Evolutionary conservation across 495 filamentous ascomycete genomes (phyloP), one percentile per base, ranked within the genome.

Genomic region (Astrocystis sublimbata): DNA sequence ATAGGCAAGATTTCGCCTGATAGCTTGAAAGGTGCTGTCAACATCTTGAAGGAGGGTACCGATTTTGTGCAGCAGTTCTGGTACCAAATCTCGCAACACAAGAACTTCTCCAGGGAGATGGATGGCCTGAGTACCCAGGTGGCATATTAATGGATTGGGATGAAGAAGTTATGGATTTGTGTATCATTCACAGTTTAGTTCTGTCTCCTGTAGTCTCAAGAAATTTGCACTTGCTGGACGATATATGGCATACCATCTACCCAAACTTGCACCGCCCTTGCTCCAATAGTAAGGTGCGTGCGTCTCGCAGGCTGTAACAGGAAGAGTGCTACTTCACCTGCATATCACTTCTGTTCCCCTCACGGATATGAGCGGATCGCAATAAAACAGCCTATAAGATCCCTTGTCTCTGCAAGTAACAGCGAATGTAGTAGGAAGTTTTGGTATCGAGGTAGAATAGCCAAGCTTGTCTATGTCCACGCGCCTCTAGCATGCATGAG

Each of bases 81-180:
- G 52, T 89, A 81, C 70, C 79, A 83, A 19, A 84, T 93, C 60
- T 84, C 87, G 21, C 79, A 81, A 68, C 90, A 93, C 61, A 78
- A 84, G 55, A 88, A 89, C 65, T 93, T 85, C 76, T 75, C 87
- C 46, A 74, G 90, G 26, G 90, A 93, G 81, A 43, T 90, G 76
- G 84, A 89, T 68, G 90, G 90, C 0, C 73, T 92, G 63, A 75
- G 75, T 43, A 63, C 36, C 19, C 65, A 75, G 70, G 76, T 83
- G 53, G 79, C 79, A 6, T 81, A 78, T 53, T 81, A 68, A 23
- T 52, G 30, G 6, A n/a, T 4, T 54, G 28, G n/a, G 24, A 30
- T 30, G 2, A 15, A 7, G 7, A n/a, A n/a, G n/a, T n/a, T n/a
- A n/a, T n/a, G n/a, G n/a, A n/a, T n/a, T n/a, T 31, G 17, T 49